Percentiles rank a stretch among this genome's conserved stretches.
Conservation (phyloP, 257 asterid species). For the Striga asiatica region DNA sequence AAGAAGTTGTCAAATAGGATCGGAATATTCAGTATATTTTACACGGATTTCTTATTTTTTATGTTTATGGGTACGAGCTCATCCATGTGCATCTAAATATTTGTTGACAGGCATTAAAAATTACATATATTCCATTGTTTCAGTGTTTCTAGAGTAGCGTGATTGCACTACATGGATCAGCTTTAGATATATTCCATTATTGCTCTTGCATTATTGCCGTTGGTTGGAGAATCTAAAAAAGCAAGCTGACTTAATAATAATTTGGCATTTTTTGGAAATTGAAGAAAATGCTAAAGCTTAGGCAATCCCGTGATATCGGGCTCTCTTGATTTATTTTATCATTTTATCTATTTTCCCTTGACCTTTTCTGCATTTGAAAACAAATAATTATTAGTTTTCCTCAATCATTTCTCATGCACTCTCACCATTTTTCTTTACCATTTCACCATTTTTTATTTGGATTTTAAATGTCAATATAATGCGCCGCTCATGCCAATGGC, state of each 20-base stretch:
- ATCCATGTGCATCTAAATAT: no score
- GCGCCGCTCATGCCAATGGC: background rate
- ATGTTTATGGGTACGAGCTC: no score
- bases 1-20: no score
- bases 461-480: no score
- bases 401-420: background rate
- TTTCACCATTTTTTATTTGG: background rate
- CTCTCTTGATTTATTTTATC: background rate
- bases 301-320: background rate
- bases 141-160: no score
- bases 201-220: conserved; percentile 29
- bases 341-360: no score
- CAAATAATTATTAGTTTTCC: background rate
- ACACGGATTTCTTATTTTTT: no score
- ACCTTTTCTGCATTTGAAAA: background rate
- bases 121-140: no score
- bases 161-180: no score
- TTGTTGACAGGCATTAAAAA: no score
- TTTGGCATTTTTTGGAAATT: background rate
- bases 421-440: background rate
- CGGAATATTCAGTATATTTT: no score
- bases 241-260: background rate
- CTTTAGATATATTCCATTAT: no score
- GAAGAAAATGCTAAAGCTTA: background rate
- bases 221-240: conserved; percentile 8